phyloP scores from a whole-genome alignment of 2,329 filamentous ascomycete genomes.

The Tolypocladium tropicale region DNA sequence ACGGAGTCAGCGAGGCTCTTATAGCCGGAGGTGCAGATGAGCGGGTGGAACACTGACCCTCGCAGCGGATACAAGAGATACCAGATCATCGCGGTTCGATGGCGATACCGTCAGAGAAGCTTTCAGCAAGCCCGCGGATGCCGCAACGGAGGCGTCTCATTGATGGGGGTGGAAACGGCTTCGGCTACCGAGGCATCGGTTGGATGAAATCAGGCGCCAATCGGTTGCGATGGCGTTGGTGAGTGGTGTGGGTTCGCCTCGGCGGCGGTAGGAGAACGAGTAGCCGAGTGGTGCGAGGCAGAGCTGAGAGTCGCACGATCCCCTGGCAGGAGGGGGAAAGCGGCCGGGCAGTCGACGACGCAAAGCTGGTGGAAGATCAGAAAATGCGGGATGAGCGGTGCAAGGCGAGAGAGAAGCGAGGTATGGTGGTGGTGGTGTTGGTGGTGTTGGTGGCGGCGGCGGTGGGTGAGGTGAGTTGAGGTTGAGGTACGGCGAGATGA shows the following conservation, averaged over 20 bases:
- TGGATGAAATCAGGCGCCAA: not conserved
- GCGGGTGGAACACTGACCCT: conserved; percentile 45
- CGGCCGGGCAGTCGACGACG: not conserved
- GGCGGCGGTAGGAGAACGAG: not conserved
- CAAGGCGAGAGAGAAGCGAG: not conserved
- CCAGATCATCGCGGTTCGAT: conserved; percentile 50
- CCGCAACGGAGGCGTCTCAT: not conserved
- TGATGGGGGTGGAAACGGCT: not conserved
- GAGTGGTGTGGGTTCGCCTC: not conserved
- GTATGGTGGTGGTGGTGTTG: not conserved
- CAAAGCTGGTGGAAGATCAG: not conserved
- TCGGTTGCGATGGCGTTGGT: not conserved
- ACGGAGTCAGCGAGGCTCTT: not conserved
- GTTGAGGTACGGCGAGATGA: no score
- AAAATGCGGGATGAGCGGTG: not conserved
- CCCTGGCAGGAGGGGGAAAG: not conserved
- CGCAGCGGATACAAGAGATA: conserved; percentile 67
- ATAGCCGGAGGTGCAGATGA: not conserved
- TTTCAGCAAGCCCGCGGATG: not conserved
- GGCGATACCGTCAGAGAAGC: not conserved
- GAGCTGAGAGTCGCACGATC: not conserved
- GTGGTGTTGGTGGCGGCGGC: not conserved
- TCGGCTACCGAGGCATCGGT: not conserved
- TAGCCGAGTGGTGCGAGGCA: not conserved
- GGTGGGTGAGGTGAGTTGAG: not conserved